Evolutionary conservation across 257 asterid species (phyloP).

Genomic region (Apocynum venetum): DNA sequence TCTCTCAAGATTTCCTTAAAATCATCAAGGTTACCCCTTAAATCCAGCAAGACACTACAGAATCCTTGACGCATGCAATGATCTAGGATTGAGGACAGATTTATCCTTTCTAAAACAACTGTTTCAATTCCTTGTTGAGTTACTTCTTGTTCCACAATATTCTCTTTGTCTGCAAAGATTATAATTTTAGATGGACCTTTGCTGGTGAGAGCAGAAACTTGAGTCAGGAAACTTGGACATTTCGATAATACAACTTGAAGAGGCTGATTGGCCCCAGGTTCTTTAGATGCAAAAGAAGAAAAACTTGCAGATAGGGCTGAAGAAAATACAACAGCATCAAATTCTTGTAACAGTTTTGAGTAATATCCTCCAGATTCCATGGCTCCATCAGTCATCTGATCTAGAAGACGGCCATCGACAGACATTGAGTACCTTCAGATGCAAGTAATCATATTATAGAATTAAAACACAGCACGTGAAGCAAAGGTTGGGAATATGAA

Average conservation of each 20-base stretch:
- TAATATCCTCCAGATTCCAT: slow-evolving; percentile 70
- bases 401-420: slow-evolving; percentile 49
- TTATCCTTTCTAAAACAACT: slow-evolving; percentile 35
- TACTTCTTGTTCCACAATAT: slow-evolving; percentile 22
- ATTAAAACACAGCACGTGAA: not conserved
- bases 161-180: slow-evolving; percentile 40
- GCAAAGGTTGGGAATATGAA: not conserved
- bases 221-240: slow-evolving; percentile 23
- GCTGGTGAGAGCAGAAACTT: slow-evolving; percentile 22
- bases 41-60: slow-evolving; percentile 68
- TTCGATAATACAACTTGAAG: slow-evolving; percentile 49
- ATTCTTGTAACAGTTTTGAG: slow-evolving; percentile 79
- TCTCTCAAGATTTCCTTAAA: slow-evolving; percentile 58
- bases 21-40: slow-evolving; percentile 39
- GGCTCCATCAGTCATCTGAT: slow-evolving; percentile 57
- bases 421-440: slow-evolving; percentile 73
- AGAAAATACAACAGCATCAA: slow-evolving; percentile 64
- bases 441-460: not conserved
- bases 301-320: slow-evolving; percentile 27
- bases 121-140: slow-evolving; percentile 41
- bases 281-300: slow-evolving; percentile 46
- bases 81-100: slow-evolving; percentile 57
- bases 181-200: slow-evolving; percentile 34
- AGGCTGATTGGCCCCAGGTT: slow-evolving; percentile 83
- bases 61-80: slow-evolving; percentile 63